phyloP scores from a whole-genome alignment of 169 alveolate species.

The Cryptosporidium viatorum region DNA sequence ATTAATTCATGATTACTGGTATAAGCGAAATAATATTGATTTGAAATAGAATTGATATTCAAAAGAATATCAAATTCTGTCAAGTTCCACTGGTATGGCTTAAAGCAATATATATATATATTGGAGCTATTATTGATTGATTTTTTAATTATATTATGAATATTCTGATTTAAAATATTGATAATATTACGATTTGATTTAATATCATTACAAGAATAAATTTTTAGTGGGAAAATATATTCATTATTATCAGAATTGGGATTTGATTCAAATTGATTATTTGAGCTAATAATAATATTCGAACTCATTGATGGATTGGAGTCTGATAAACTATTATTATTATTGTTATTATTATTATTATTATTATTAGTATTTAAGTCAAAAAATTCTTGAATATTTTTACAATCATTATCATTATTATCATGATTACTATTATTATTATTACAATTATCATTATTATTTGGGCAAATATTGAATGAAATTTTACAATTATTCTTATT shows the following conservation, averaged over 20 bases:
- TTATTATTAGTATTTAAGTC: not conserved
- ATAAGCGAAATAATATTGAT: slow-evolving; percentile 11
- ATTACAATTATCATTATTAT: no score
- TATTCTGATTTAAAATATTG: not conserved
- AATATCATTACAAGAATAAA: not conserved
- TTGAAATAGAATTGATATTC: not conserved
- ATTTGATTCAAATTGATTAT: not conserved
- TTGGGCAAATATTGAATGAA: not conserved
- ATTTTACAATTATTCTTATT: not conserved
- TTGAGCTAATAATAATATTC: not conserved
- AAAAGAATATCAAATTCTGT: not conserved
- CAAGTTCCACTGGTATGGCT: not conserved
- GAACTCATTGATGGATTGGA: not conserved
- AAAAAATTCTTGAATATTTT: not conserved
- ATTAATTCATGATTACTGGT: not conserved
- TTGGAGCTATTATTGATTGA: not conserved
- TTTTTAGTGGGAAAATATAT: slow-evolving; percentile 10
- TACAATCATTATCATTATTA: no score
- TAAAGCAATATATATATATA: slow-evolving; percentile 21
- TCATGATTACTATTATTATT: no score
- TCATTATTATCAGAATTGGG: not conserved
- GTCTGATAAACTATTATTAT: no score
- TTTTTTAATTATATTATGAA: not conserved
- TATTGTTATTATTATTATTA: no score
- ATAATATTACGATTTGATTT: not conserved